These are phyloP conservation scores for Quercus variabilis DNA, from an alignment of 306 rosid species.

Conservation along the genomic window DNA sequence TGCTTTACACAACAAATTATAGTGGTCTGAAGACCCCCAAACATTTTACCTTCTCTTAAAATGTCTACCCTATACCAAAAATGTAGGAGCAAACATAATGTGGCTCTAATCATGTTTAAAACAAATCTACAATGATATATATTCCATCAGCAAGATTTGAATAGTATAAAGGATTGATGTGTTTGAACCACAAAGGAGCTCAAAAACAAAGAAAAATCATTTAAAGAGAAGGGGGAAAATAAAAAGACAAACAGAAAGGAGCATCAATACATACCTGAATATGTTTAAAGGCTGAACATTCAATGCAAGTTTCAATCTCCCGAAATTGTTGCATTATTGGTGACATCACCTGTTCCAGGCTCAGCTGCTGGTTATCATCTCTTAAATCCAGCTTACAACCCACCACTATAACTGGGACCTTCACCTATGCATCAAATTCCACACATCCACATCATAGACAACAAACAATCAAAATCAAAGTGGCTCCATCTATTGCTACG, in stretches of 20 bases:
- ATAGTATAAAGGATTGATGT: not conserved
- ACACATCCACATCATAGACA: slow-evolving; percentile 16
- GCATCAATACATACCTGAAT: slow-evolving; percentile 63
- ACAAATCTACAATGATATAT: not conserved
- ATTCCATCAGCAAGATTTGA: not conserved
- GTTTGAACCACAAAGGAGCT: not conserved
- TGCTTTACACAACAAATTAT: not conserved
- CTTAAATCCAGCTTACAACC: slow-evolving; percentile 97
- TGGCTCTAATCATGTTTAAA: not conserved
- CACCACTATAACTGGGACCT: slow-evolving; percentile 91
- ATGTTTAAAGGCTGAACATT: slow-evolving; percentile 86
- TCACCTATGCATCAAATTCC: slow-evolving; percentile 60
- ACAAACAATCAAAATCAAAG: not conserved
- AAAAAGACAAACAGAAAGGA: not conserved
- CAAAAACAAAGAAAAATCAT: not conserved
- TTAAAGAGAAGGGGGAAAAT: not conserved
- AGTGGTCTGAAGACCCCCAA: not conserved
- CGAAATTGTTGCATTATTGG: slow-evolving; percentile 99
- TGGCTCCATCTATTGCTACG: not conserved
- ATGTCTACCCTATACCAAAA: not conserved
- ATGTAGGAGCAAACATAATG: not conserved
- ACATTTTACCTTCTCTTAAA: not conserved
- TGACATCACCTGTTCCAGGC: slow-evolving; percentile 96
- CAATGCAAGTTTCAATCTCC: slow-evolving; percentile 98
- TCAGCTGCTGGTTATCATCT: slow-evolving; percentile 85